Conservation (phyloP, 1,139 yeast genomes). For the Scheffersomyces insectosa region DNA sequence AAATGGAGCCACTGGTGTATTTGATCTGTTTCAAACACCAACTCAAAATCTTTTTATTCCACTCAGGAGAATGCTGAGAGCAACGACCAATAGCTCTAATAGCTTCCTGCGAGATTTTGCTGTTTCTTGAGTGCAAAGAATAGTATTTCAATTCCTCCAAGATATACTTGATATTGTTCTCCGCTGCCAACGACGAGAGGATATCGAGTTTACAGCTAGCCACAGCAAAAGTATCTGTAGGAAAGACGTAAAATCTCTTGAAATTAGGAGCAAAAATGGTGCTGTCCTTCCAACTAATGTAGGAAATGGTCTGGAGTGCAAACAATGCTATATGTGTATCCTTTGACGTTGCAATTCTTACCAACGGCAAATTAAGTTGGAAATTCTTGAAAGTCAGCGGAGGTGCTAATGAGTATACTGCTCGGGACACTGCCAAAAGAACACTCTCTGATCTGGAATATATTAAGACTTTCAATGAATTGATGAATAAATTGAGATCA, state of each 20-base stretch:
- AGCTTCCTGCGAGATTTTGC: slow-evolving; percentile 49
- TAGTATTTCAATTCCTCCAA: slow-evolving; percentile 71
- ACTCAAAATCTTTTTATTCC: slow-evolving; percentile 36
- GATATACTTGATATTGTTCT: slow-evolving; percentile 50
- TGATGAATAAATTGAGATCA: slow-evolving; percentile 58
- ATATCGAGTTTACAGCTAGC: slow-evolving; percentile 64
- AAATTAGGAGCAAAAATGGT: slow-evolving; percentile 47
- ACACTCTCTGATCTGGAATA: slow-evolving; percentile 61
- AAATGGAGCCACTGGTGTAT: slow-evolving; percentile 30
- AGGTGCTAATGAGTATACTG: slow-evolving; percentile 56
- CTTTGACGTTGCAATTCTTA: slow-evolving; percentile 35
- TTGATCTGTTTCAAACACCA: slow-evolving; percentile 44
- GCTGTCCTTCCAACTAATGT: slow-evolving; percentile 37
- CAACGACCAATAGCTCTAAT: slow-evolving; percentile 60
- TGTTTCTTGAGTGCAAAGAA: slow-evolving; percentile 41
- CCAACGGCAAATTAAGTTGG: slow-evolving; percentile 51
- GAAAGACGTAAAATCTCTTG: slow-evolving; percentile 58
- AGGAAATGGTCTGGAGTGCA: slow-evolving; percentile 44
- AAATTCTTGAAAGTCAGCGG: slow-evolving; percentile 48
- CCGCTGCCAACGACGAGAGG: slow-evolving; percentile 57
- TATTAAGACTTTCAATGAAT: slow-evolving; percentile 44
- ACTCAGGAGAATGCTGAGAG: slow-evolving; percentile 39
- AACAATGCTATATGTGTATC: slow-evolving; percentile 35
- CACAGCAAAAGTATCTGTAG: slow-evolving; percentile 51
- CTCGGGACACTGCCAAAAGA: slow-evolving; percentile 58